Evolutionary conservation across 345 rosid species (phyloP).

Genomic region (Arabis alpina): DNA sequence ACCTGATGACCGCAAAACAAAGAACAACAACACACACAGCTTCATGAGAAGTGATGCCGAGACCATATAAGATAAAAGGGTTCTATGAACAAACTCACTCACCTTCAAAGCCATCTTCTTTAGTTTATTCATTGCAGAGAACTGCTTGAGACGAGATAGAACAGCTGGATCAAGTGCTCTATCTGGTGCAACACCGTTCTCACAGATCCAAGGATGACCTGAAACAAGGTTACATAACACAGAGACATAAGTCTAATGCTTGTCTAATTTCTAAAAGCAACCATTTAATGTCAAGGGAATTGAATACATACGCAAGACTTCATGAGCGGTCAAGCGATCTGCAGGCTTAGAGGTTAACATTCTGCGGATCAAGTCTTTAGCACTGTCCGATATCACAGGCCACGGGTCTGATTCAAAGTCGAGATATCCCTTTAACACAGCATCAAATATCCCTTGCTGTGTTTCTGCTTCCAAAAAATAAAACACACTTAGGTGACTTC

Average conservation of each 20-base stretch:
- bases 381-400: constrained; percentile 93
- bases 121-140: constrained; percentile 98
- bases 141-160: constrained; percentile 92
- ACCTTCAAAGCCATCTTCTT: constrained; percentile 99
- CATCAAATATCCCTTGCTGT: constrained; percentile 98
- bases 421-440: constrained; percentile 89
- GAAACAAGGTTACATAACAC: constrained; percentile 10
- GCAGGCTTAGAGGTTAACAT: constrained; percentile 82
- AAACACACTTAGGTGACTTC: constrained; percentile 16
- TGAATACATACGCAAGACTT: constrained; percentile 81
- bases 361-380: constrained; percentile 78
- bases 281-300: neutral
- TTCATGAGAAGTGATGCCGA: constrained; percentile 17
- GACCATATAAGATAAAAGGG: neutral
- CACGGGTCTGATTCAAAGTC: constrained; percentile 97
- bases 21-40: constrained; percentile 26
- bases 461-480: constrained; percentile 56
- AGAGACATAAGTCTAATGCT: neutral
- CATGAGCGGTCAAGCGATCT: constrained; percentile 90
- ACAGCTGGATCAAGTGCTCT: constrained; percentile 93
- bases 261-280: neutral
- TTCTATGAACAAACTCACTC: constrained; percentile 27
- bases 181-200: constrained; percentile 99
- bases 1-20: constrained; percentile 56
- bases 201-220: constrained; percentile 99